These are phyloP conservation scores for Dysphania ambrosioides DNA, from an alignment of 148 eudicot species.

Conservation along the genomic window DNA sequence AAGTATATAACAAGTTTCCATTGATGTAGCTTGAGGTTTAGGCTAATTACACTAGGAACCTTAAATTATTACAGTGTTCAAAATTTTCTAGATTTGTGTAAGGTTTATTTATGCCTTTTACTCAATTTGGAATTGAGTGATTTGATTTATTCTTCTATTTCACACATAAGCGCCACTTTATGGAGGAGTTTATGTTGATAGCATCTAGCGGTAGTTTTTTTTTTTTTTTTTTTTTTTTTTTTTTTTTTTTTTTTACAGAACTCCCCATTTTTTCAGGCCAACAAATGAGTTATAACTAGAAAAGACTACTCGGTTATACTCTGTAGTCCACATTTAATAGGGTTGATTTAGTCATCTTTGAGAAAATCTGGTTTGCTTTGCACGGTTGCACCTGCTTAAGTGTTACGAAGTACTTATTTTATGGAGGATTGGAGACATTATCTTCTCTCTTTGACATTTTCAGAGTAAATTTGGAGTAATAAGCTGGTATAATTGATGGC, in stretches of 20 bases:
- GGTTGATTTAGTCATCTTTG: not conserved
- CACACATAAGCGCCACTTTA: not conserved
- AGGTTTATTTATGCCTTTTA: not conserved
- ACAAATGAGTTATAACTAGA: too few species aligned
- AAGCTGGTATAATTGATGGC: not conserved
- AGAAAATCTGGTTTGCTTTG: not conserved
- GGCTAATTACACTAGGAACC: not conserved
- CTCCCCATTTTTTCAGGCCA: not conserved
- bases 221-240: too few species aligned
- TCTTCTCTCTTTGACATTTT: not conserved
- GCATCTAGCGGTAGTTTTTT: too few species aligned
- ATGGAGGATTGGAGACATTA: not conserved
- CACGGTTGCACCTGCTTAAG: not conserved
- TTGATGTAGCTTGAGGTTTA: not conserved
- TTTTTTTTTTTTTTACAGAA: too few species aligned
- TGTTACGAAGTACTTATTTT: not conserved
- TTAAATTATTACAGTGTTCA: not conserved
- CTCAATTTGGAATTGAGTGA: not conserved
- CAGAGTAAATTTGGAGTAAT: not conserved
- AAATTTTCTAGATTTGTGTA: too few species aligned
- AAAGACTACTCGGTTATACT: not conserved
- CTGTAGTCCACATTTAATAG: not conserved
- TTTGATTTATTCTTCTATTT: not conserved
- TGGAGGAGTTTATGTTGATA: not conserved
- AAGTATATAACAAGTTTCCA: not conserved